Percentiles rank a stretch among this genome's conserved stretches.
Evolutionary conservation across 208 protist species (phyloP).

Genomic region (Wallacemonas collosoma): DNA sequence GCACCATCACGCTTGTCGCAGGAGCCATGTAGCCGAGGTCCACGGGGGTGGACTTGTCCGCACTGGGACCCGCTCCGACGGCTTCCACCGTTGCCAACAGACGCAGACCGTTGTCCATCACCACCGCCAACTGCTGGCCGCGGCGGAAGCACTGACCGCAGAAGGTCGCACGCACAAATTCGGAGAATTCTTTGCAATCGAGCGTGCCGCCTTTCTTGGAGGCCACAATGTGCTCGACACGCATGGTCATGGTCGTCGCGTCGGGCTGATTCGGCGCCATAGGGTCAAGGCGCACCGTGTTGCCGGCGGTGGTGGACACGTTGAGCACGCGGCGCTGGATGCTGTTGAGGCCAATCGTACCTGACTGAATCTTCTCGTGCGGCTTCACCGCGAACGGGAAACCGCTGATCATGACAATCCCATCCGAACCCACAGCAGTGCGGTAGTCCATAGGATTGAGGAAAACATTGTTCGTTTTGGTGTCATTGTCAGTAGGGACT

Average conservation of each 20-base stretch:
- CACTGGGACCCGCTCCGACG: conserved; percentile 23
- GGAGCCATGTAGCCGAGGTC: conserved; percentile 45
- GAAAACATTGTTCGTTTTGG: conserved; percentile 69
- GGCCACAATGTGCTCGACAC: conserved; percentile 58
- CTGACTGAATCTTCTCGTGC: conserved; percentile 37
- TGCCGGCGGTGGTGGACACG: conserved; percentile 55
- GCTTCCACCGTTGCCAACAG: conserved; percentile 50
- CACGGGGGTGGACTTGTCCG: conserved; percentile 18
- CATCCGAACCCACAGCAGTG: background rate
- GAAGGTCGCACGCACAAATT: conserved; percentile 51
- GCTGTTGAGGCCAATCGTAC: conserved; percentile 69
- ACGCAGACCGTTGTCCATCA: conserved; percentile 50
- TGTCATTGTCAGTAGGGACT: conserved; percentile 62
- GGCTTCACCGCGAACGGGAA: conserved; percentile 55
- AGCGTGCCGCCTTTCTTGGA: conserved; percentile 59
- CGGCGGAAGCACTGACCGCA: conserved; percentile 59
- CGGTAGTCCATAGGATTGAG: conserved; percentile 42
- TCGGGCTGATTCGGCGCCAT: conserved; percentile 27
- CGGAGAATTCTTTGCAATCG: conserved; percentile 63
- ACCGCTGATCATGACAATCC: conserved; percentile 55
- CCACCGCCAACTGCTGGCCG: conserved; percentile 63
- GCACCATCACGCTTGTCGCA: conserved; percentile 51
- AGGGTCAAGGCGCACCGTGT: conserved; percentile 41
- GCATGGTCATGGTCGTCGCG: conserved; percentile 39
- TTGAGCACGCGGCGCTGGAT: conserved; percentile 75